phyloP scores from a whole-genome alignment of 768 basidiomycete species.

The Rhodotorula paludigena region DNA sequence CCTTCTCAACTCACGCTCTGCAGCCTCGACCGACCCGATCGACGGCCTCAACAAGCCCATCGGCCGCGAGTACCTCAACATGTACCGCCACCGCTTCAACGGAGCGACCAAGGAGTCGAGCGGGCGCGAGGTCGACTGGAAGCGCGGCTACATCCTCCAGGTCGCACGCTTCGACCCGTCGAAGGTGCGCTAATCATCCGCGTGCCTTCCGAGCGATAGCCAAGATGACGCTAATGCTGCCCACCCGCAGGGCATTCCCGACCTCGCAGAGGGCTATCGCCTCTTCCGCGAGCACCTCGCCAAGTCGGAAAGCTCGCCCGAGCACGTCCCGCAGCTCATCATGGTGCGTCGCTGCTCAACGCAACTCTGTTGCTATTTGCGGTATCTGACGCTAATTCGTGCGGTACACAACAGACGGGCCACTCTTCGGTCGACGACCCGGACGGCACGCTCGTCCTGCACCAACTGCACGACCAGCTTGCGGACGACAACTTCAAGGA shows the following conservation, averaged over 20 bases:
- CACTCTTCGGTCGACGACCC: conserved; percentile 94
- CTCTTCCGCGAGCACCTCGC: conserved; percentile 67
- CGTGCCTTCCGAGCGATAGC: conserved; percentile 11
- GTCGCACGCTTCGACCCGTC: conserved; percentile 91
- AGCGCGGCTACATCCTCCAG: conserved; percentile 79
- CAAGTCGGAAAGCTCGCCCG: conserved; percentile 14
- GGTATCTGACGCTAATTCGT: too few relatives aligned
- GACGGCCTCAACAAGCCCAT: conserved; percentile 93
- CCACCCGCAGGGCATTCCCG: conserved; percentile 43
- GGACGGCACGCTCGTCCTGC: conserved; percentile 56
- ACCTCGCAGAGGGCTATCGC: conserved; percentile 65
- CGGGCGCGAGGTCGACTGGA: conserved; percentile 47
- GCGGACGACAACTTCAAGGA: neutral
- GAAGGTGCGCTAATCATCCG: too few relatives aligned
- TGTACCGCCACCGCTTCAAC: conserved; percentile 46
- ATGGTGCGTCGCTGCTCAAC: conserved; percentile 35
- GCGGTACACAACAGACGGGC: conserved; percentile 49
- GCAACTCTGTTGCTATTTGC: too few relatives aligned
- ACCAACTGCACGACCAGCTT: conserved; percentile 24
- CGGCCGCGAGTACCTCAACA: conserved; percentile 40
- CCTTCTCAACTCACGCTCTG: neutral
- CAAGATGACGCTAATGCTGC: too few relatives aligned
- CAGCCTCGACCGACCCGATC: conserved; percentile 51
- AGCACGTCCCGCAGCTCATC: conserved; percentile 46
- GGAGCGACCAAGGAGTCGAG: conserved; percentile 43